Percentiles rank a stretch among this genome's conserved stretches.
These are phyloP conservation scores for Umbellularia californica DNA, from an alignment of 164 flowering plant species.

Conservation along the genomic window DNA sequence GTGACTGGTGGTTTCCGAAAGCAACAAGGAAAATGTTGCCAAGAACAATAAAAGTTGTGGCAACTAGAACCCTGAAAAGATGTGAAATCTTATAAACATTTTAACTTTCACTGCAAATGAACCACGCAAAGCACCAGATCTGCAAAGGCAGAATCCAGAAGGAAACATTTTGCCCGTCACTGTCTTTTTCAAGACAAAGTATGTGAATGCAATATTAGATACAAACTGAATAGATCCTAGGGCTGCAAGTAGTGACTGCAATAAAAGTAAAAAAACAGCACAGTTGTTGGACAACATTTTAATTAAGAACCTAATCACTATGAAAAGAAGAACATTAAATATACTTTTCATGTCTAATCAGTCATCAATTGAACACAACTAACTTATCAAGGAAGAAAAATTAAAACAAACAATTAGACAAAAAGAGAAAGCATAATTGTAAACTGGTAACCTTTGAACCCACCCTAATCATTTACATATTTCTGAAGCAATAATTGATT, in stretches of 20 bases:
- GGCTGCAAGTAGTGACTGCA: constrained; percentile 98
- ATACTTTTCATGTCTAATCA: too few species aligned
- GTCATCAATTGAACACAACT: too few species aligned
- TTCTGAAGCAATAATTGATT: too few species aligned
- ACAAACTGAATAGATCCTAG: constrained; percentile 93
- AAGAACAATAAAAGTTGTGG: constrained; percentile 82
- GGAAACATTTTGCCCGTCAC: constrained; percentile 69
- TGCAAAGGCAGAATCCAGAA: background rate
- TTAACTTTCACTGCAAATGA: too few species aligned
- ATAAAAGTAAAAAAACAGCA: constrained; percentile 1
- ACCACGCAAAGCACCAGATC: background rate
- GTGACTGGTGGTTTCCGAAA: constrained; percentile 96
- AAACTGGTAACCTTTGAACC: too few species aligned
- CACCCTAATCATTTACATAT: too few species aligned
- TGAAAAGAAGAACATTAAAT: too few species aligned
- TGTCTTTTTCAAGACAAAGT: constrained; percentile 79
- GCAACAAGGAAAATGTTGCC: constrained; percentile 91
- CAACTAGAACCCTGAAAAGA: constrained; percentile 61
- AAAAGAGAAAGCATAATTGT: too few species aligned
- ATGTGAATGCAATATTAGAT: constrained; percentile 93
- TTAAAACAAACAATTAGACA: too few species aligned
- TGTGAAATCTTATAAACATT: background rate
- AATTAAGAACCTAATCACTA: background rate
- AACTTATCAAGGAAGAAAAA: too few species aligned
- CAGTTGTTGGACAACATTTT: too few species aligned